phyloP scores from a whole-genome alignment of 225 moss, liverwort and hornwort species.

The Physcomitrium patens region DNA sequence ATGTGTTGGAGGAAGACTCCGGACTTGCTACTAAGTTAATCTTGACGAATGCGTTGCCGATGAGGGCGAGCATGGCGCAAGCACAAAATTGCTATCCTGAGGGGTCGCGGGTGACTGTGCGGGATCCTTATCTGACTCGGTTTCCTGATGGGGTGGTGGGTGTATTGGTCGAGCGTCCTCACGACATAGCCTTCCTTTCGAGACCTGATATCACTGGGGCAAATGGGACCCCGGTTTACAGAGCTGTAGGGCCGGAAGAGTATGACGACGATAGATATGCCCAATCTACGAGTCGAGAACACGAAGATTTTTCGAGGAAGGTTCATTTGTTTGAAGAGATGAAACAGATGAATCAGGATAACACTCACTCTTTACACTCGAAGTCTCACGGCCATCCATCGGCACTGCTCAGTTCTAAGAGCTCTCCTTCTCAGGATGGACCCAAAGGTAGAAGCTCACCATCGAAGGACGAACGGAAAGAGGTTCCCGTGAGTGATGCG shows the following conservation, averaged over 20 bases:
- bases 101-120: constrained; percentile 64
- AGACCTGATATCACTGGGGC: constrained; percentile 50
- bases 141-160: constrained; percentile 83
- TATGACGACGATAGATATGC: constrained; percentile 23
- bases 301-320: constrained; percentile 47
- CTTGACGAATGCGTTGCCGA: constrained; percentile 68
- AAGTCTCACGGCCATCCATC: constrained; percentile 19
- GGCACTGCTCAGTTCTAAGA: constrained; percentile 15
- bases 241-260: constrained; percentile 36
- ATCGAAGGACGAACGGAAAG: constrained; percentile 28
- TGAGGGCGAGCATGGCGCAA: constrained; percentile 68
- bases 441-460: constrained; percentile 19
- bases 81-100: constrained; percentile 80
- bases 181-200: constrained; percentile 68
- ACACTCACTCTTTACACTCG: constrained; percentile 21
- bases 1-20: constrained; percentile 72
- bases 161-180: constrained; percentile 70
- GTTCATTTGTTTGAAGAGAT: constrained; percentile 42
- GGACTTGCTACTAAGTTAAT: constrained; percentile 75
- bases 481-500: not conserved
- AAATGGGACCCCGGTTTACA: constrained; percentile 40
- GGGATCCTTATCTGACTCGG: constrained; percentile 82
- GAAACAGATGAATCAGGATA: constrained; percentile 49
- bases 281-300: constrained; percentile 32
- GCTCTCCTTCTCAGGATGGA: constrained; percentile 27